phyloP scores from a whole-genome alignment of 352 stramenopile genomes.

The Globisporangium barbulae region DNA sequence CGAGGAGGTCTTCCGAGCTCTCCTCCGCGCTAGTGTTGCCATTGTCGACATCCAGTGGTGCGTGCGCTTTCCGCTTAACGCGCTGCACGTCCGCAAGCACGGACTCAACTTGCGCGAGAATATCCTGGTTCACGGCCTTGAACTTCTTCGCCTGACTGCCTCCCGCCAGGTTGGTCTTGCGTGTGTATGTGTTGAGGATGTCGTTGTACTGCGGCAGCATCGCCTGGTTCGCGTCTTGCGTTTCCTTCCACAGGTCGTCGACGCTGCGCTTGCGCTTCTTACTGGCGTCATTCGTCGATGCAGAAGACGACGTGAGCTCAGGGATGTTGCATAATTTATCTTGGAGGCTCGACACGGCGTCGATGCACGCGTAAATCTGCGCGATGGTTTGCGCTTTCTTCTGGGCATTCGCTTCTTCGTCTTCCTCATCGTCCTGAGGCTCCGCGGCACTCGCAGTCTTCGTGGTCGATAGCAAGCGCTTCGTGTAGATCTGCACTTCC shows the following conservation, averaged over 20 bases:
- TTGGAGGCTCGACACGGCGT: constrained; percentile 56
- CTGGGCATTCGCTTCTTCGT: constrained; percentile 21
- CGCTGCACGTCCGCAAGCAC: constrained; percentile 79
- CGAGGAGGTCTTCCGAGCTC: constrained; percentile 45
- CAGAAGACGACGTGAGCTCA: constrained; percentile 30
- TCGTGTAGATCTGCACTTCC: constrained; percentile 85
- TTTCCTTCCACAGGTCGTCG: constrained; percentile 54
- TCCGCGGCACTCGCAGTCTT: constrained; percentile 27
- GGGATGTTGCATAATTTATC: constrained; percentile 63
- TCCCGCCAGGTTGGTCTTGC: constrained; percentile 65
- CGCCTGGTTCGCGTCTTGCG: constrained; percentile 35
- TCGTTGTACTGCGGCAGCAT: constrained; percentile 76
- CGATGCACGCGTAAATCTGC: constrained; percentile 62
- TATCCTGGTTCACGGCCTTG: constrained; percentile 86
- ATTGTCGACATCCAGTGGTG: constrained; percentile 38
- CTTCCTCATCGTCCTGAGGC: constrained; percentile 12
- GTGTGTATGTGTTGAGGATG: constrained; percentile 77
- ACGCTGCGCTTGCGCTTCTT: constrained; percentile 70
- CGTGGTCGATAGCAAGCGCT: constrained; percentile 53
- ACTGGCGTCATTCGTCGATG: constrained; percentile 12
- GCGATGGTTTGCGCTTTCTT: constrained; percentile 38
- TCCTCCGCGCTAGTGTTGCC: constrained; percentile 36
- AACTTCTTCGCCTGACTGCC: constrained; percentile 82
- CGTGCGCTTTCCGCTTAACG: constrained; percentile 83
- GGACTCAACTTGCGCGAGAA: constrained; percentile 80